Base-by-base conservation (phyloP, 78 protist species). In the Isochrysis galbana region DNA sequence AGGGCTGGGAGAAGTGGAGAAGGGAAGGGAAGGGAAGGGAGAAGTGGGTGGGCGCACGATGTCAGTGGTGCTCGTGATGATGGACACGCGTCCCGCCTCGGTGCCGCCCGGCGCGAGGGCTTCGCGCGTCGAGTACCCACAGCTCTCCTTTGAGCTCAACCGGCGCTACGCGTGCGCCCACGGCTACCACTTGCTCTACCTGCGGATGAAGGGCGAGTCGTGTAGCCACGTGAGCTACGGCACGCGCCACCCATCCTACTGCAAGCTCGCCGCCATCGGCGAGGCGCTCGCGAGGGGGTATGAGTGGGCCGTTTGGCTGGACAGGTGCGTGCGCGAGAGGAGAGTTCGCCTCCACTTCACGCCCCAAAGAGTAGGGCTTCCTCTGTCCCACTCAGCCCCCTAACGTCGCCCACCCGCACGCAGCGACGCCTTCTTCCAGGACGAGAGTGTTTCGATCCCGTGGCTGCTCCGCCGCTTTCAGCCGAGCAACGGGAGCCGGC, bases 121-220 rank as follows among this genome's bases (percentile, higher is more conserved):
- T n/a, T n/a, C n/a, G n/a, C n/a, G n/a, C n/a, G n/a, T n/a, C n/a
- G n/a, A 69, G 19, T 72, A 72, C 42, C 42, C 82, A 42, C 82
- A 72, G 42, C 42, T 72, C 42, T 38, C 82, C 42, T 72, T 72
- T 42, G 82, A 72, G 82, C 3, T 72, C 32, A 72, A 72, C 19
- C 82, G 82, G 5, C 44, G 82, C 14, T 72, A 72, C 82, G 82
- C 82, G 82, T 72, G 82, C 42, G 17, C n/a, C 7, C 82, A 72
- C 19, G 82, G 82, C 14, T 34, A n/a, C 42, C 46, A 72, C 42
- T 5, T 72, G 82, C 82, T 72, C n/a, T 72, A 72, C 42, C 19
- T 72, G 82, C 82, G 42, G n/a, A 72, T 72, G 82, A 38, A 21
- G n/a, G 4, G 22, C 5, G 17, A 25, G 36, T 10, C 42, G 36